Evolutionary conservation across 495 filamentous ascomycete species (phyloP).

Genomic region (Penicillium egyptiacum): DNA sequence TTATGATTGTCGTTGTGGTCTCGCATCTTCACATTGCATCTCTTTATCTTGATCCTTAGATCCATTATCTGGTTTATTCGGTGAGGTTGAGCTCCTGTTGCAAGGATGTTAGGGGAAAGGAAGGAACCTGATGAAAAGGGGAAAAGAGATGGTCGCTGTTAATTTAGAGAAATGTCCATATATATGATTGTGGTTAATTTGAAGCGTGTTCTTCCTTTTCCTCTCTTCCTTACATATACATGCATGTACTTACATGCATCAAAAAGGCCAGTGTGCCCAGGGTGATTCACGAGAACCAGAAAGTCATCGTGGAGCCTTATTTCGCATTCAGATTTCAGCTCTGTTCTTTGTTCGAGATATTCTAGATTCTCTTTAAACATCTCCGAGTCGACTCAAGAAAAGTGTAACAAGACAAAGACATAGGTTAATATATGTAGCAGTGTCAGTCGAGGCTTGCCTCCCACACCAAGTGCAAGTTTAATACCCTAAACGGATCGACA

Average conservation of each 20-base stretch:
- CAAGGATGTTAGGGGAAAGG: background rate
- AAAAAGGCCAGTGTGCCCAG: too few relatives aligned
- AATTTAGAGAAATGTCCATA: constrained; percentile 1
- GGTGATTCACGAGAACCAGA: too few relatives aligned
- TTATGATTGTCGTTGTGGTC: background rate
- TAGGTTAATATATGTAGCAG: background rate
- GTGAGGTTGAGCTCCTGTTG: background rate
- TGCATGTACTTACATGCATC: background rate
- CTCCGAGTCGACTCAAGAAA: too few relatives aligned
- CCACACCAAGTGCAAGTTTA: background rate
- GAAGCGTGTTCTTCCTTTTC: constrained; percentile 10
- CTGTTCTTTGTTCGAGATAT: too few relatives aligned
- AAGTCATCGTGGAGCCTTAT: too few relatives aligned
- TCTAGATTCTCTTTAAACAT: too few relatives aligned
- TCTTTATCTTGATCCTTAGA: background rate
- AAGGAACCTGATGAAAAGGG: constrained; percentile 1
- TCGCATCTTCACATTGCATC: background rate
- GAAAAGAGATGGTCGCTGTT: constrained; percentile 2
- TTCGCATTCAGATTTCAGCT: too few relatives aligned
- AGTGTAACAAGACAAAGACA: too few relatives aligned
- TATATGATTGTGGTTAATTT: constrained; percentile 12
- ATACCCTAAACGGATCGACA: background rate
- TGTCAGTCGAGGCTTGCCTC: background rate
- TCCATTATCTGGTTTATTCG: background rate
- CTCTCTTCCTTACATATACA: background rate